Evolutionary conservation across 1,284 basidiomycete genomes (phyloP).

Genomic region (Cryptococcus depauperatus): DNA sequence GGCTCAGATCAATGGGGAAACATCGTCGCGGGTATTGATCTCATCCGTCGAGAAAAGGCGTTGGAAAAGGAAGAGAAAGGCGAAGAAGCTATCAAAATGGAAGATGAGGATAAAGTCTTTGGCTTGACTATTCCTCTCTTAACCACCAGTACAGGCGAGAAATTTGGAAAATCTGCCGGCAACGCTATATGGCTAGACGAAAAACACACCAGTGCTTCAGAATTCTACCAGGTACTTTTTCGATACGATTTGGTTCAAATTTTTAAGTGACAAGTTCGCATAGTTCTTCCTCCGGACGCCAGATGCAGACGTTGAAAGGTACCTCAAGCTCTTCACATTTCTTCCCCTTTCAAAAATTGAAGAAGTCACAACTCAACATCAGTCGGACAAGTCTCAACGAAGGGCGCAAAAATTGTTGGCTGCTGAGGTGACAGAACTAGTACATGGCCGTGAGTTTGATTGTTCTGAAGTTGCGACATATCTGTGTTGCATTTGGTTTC

Average conservation of each 20-base stretch:
- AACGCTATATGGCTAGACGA: constrained; percentile 89
- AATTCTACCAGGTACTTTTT: constrained; percentile 78
- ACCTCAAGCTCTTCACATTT: constrained; percentile 78
- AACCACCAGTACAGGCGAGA: constrained; percentile 79
- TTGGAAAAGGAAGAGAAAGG: neutral
- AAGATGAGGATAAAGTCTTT: constrained; percentile 53
- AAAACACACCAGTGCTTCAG: constrained; percentile 66
- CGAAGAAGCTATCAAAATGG: neutral
- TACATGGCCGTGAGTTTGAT: constrained; percentile 73
- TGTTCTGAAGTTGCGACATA: constrained; percentile 7
- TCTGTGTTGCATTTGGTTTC: neutral
- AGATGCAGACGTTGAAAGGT: constrained; percentile 74
- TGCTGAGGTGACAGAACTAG: constrained; percentile 75
- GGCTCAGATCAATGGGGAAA: constrained; percentile 99
- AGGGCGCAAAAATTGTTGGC: constrained; percentile 73
- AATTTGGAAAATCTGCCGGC: constrained; percentile 95
- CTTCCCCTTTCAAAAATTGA: constrained; percentile 57
- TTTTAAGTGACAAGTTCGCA: no score
- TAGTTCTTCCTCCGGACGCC: constrained; percentile 82
- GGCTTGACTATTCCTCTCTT: constrained; percentile 91
- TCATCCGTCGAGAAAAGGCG: constrained; percentile 50
- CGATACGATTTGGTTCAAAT: neutral
- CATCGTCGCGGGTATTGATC: constrained; percentile 82
- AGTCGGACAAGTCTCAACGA: constrained; percentile 56
- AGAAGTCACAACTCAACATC: constrained; percentile 55